Base-by-base conservation (phyloP, 2,329 filamentous ascomycete species). In the Ophiocordyceps polyrhachis-furcata region DNA sequence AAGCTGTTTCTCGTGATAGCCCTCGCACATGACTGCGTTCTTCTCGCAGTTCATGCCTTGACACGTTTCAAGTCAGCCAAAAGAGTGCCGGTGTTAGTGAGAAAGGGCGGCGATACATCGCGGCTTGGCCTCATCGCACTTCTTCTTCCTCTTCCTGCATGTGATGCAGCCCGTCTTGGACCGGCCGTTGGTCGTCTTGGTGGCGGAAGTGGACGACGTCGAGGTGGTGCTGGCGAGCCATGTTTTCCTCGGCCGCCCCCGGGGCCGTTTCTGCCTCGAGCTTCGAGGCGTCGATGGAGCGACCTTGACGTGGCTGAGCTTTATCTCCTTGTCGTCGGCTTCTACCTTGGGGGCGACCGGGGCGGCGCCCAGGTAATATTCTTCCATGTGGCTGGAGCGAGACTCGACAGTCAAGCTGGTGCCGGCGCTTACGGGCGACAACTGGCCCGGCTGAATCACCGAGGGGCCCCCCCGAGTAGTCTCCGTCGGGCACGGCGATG, bases 11-110 rank as follows among this genome's bases (percentile, higher is more conserved):
- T 85, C 81, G 43, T 84, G 83, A 56, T 93, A 94, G 13, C 87
- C 87, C 62, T 93, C 86, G 57, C 87, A 94, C 13, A 88, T 76
- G 13, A 93, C 84, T 9, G 86, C 85, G 58, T 93, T 94, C 69
- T 93, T 94, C 63, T 91, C 81, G 56, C 87, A 94, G 55, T 93
- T 93, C 61, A 85, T 71, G 53, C 83, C 81, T 86, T 46, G 14
- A 19, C 13, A 14, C n/a, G 13, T 35, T 35, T 35, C 31, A 13
- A 23, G 32, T 43, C 31, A 43, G 42, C 29, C 11, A 8, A 15
- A 3, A 8, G 23, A 19, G 11, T 2, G 8, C 12, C 20, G 9
- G 19, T 5, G 25, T 21, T 14, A 14, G 13, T 19, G 19, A 23
- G 12, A 15, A 14, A 41, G 11, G 19, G 11, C 13, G 25, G 20